Evolutionary conservation across 768 basidiomycete genomes (phyloP), one percentile per base, ranked within the genome.

Genomic region (Lentinula boryana): DNA sequence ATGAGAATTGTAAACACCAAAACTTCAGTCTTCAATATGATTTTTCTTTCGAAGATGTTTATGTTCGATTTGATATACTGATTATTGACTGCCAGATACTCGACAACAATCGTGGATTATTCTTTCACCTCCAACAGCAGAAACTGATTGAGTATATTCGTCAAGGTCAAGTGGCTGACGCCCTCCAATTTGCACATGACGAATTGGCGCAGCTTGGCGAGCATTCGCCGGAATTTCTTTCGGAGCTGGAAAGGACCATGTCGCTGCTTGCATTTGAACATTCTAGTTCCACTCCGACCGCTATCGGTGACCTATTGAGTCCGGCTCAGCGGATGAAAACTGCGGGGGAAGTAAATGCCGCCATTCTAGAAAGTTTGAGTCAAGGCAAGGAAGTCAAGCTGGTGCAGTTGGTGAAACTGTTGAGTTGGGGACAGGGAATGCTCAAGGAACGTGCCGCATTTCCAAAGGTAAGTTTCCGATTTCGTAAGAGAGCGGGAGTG

Each of bases 21-120:
- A 88, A 88, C 89, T 92, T 91, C 89, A 91, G 91, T 93, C 89
- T 93, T 93, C 88, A 92, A 92, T 89, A 93, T 94, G 91, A 93
- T 81, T 23, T 7, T 32, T 31, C 35, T 18, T 52, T 21, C 41
- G 12, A 10, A 41, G 13, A 46, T 48, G 60, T 44, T 59, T 58
- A 49, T 60, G 54, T 63, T 13, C n/a, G 55, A 62, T 32, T 55
- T 56, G 44, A 38, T 55, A 27, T 46, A 49, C 70, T 72, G 58
- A 71, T 60, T 43, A n/a, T 23, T 1, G 18, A 38, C 61, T 56
- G 67, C 65, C 73, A 99, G 97, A 97, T 99, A 68, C 81, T 99
- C 69, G 97, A 99, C 72, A 93, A 91, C 40, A 96, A 98, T 72
- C 92, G 93, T 7, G 85, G 86, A 10, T 76, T 99, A 56, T 95